Percentiles rank a stretch among this genome's conserved stretches.
phyloP scores from a whole-genome alignment of 306 rosid species.

The Castanospermum australe region DNA sequence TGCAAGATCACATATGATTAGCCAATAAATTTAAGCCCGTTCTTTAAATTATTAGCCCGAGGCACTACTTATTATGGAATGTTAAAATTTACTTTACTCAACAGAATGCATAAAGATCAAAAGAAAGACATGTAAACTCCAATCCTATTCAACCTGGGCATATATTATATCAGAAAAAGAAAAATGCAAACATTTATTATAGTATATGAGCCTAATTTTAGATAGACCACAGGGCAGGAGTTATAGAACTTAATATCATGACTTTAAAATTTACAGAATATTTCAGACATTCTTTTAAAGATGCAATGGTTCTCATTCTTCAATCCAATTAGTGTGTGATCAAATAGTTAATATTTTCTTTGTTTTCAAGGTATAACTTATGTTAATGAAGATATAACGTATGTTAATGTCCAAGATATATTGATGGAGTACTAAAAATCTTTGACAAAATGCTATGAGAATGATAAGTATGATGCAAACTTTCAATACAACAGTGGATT shows the following conservation, averaged over 20 bases:
- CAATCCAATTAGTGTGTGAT: neutral
- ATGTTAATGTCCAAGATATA: neutral
- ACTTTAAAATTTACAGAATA: neutral
- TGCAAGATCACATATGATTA: constrained; percentile 22
- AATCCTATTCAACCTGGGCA: neutral
- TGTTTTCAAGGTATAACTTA: no score
- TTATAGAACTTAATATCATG: neutral
- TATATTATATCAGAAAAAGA: neutral
- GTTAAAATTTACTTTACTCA: neutral
- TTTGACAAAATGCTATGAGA: neutral
- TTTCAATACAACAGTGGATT: no score
- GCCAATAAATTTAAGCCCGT: neutral
- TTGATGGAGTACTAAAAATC: neutral
- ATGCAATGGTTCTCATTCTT: constrained; percentile 12
- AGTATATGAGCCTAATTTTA: neutral
- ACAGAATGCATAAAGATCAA: neutral
- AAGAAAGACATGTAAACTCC: constrained; percentile 6
- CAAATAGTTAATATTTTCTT: neutral
- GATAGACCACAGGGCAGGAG: constrained; percentile 9
- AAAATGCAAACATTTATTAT: neutral
- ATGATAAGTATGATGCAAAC: no score
- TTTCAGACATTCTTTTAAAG: neutral
- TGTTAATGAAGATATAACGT: no score
- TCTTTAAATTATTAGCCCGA: neutral
- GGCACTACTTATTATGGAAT: neutral